Evolutionary conservation across 768 basidiomycete species (phyloP).

Genomic region (Rhodotorula taiwanensis): DNA sequence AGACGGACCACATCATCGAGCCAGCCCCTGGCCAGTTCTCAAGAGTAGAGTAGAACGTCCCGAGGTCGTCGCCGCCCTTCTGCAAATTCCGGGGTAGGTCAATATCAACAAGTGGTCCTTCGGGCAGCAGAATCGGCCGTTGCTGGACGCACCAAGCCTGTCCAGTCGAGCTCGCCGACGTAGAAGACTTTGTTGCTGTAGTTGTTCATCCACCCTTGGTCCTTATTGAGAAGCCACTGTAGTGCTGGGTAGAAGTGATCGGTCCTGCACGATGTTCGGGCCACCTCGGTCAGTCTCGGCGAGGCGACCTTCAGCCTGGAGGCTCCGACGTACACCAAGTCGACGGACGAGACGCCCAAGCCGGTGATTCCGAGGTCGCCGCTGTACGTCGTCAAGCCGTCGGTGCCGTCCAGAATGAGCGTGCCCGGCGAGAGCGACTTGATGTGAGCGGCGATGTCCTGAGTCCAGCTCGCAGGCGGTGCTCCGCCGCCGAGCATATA

Average conservation of each 20-base stretch:
- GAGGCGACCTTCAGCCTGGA: neutral
- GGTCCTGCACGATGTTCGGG: constrained; percentile 23
- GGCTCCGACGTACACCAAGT: constrained; percentile 39
- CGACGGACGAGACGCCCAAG: constrained; percentile 29
- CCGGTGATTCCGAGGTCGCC: constrained; percentile 34
- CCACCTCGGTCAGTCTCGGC: constrained; percentile 5
- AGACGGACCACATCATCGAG: constrained; percentile 42
- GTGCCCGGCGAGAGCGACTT: constrained; percentile 42
- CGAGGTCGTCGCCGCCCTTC: constrained; percentile 33
- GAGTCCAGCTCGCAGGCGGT: constrained; percentile 41
- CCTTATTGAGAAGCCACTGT: constrained; percentile 36
- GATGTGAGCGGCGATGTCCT: constrained; percentile 38
- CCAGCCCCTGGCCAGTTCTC: constrained; percentile 31
- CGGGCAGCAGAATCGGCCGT: too few relatives aligned
- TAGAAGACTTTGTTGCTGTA: constrained; percentile 40
- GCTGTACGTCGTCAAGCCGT: constrained; percentile 36
- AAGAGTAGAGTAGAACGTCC: constrained; percentile 33
- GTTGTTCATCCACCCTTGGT: constrained; percentile 13
- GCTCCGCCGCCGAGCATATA: constrained; percentile 40
- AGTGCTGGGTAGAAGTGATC: constrained; percentile 37
- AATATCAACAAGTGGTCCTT: neutral
- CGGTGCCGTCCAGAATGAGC: constrained; percentile 41
- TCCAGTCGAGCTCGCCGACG: constrained; percentile 44
- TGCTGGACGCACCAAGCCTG: constrained; percentile 11
- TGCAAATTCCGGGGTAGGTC: accelerated